Evolutionary conservation across 768 basidiomycete genomes (phyloP), one percentile per base, ranked within the genome.

Genomic region (Xerocomus brunneocitrinus): DNA sequence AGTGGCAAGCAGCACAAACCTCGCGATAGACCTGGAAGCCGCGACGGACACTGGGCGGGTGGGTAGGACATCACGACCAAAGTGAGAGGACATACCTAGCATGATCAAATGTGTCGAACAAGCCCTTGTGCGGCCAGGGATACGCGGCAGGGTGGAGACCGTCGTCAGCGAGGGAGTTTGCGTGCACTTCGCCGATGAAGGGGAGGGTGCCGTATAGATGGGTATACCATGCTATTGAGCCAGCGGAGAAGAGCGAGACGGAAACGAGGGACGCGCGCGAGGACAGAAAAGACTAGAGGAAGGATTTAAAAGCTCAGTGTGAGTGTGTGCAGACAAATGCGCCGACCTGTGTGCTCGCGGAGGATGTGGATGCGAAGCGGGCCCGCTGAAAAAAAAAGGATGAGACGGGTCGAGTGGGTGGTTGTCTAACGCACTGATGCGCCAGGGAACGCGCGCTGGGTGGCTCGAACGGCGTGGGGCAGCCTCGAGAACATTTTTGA

Each of bases 1-100:
- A 99, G 73, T 99, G 97, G 73, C 97, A 99, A 10, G 97, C 93
- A 14, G 97, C 91, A 69, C 97, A 99, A 52, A 99, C 97, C 75
- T 99, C 95, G 59, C 94, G 91, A 80, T 99, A 99, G 52, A 99
- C 97, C 72, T 89, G 85, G 77, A 91, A 95, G 38, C 93, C 95
- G 67, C 95, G 82, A 64, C 95, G 93, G 67, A 98, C 95, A 72
- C 94, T 95, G 59, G 47, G 39, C 50, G 40, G 35, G 34, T 36
- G 53, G 48, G 51, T 54, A 47, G 58, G 55, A 56, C 32, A 16
- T 22, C 47, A 46, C 54, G 19, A 27, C 35, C 49, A 10, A 52
- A 42, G 41, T 25, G 60, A 40, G 48, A 48, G 50, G 54, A 75
- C 81, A 70, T 76, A 94, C 95, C 93, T 87, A 57, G 92, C 83